phyloP scores from a whole-genome alignment of 805 yeast species.

The Candida tibetensis region DNA sequence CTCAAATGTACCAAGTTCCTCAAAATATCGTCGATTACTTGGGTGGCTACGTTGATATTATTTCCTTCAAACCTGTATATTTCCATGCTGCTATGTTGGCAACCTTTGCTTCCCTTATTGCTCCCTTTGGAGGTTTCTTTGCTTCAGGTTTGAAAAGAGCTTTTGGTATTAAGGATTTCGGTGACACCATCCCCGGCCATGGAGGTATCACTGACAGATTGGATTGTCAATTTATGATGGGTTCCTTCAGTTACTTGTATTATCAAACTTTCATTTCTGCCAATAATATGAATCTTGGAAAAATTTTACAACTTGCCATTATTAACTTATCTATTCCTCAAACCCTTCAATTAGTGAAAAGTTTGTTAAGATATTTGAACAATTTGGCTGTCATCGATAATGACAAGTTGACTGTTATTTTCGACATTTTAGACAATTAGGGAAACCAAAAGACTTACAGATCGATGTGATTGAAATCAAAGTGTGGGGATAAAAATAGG shows the following conservation, averaged over 20 bases:
- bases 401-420: slow-evolving; percentile 24
- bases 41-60: slow-evolving; percentile 37
- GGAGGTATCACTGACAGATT: slow-evolving; percentile 97
- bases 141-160: slow-evolving; percentile 98
- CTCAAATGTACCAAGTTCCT: slow-evolving; percentile 77
- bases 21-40: slow-evolving; percentile 52
- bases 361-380: slow-evolving; percentile 55
- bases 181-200: slow-evolving; percentile 98
- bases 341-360: slow-evolving; percentile 57
- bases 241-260: slow-evolving; percentile 88
- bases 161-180: slow-evolving; percentile 94
- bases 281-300: slow-evolving; percentile 67
- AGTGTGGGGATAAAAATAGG: too few species aligned
- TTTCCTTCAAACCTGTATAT: slow-evolving; percentile 80
- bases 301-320: slow-evolving; percentile 71
- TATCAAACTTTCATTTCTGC: slow-evolving; percentile 87
- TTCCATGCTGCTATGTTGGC: slow-evolving; percentile 85
- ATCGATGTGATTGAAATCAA: too few species aligned
- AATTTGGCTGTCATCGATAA: slow-evolving; percentile 28
- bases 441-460: too few species aligned
- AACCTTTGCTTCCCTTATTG: slow-evolving; percentile 92
- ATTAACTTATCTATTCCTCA: slow-evolving; percentile 66
- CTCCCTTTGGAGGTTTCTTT: slow-evolving; percentile 98
- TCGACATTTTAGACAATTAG: slow-evolving; percentile 28
- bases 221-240: slow-evolving; percentile 98